phyloP scores from a whole-genome alignment of 495 filamentous ascomycete species.

The Neurospora sp. region DNA sequence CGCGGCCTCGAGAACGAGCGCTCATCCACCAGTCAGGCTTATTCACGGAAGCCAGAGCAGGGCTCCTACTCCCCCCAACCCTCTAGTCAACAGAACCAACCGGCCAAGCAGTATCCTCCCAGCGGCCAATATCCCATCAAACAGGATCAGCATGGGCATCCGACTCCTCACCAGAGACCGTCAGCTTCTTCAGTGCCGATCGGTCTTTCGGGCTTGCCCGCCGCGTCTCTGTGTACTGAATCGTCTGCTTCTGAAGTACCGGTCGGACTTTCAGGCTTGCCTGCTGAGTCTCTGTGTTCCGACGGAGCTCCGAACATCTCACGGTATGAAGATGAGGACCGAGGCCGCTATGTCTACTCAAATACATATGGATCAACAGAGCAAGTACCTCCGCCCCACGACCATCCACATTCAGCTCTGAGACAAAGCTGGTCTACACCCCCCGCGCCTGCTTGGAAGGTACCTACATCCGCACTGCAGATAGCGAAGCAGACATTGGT shows the following conservation, averaged over 20 bases:
- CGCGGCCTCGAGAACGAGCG: background rate
- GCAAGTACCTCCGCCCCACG: no score
- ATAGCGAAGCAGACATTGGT: background rate
- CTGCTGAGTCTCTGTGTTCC: background rate
- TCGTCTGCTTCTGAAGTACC: background rate
- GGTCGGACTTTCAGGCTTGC: background rate
- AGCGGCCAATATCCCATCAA: background rate
- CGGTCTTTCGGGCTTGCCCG: background rate
- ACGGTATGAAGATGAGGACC: no score
- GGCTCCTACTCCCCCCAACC: background rate
- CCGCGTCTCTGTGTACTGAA: background rate
- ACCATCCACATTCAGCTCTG: no score
- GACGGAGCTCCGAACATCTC: background rate
- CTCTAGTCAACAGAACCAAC: background rate
- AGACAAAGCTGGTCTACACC: background rate
- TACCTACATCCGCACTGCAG: background rate
- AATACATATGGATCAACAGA: no score
- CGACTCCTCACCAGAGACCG: accelerated
- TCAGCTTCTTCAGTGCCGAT: background rate
- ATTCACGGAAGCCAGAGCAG: background rate
- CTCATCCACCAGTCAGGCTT: background rate
- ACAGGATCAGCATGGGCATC: background rate
- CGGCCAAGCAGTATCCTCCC: accelerated
- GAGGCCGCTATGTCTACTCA: no score
- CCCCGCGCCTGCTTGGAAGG: background rate